Conservation (phyloP, 202 grass and related monocot genomes). For the Zizania palustris region DNA sequence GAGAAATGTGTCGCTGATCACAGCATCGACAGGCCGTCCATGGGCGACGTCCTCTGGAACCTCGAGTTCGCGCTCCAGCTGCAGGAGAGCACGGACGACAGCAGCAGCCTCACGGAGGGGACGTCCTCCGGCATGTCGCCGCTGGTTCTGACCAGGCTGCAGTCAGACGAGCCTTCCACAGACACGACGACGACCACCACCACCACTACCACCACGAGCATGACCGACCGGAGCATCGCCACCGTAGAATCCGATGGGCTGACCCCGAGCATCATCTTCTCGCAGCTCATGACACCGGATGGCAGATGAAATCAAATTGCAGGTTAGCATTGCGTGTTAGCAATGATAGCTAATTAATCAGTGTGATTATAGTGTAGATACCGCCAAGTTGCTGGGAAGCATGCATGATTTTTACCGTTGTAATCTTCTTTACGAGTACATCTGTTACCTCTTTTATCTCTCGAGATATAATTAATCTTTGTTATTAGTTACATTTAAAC, state of each 20-base stretch:
- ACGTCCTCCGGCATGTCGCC: constrained; percentile 39
- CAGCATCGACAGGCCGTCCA: constrained; percentile 58
- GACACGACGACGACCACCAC: constrained; percentile 54
- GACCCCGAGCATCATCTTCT: constrained; percentile 69
- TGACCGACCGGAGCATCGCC: constrained; percentile 47
- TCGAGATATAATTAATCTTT: too few relatives aligned
- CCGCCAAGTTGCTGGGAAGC: not conserved
- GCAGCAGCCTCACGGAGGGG: constrained; percentile 27
- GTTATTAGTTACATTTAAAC: not conserved
- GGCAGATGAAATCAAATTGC: constrained; percentile 47
- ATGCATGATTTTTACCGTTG: not conserved
- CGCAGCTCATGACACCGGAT: constrained; percentile 73
- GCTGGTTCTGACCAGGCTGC: constrained; percentile 20
- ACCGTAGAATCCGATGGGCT: constrained; percentile 52
- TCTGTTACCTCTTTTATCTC: not conserved
- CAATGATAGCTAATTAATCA: not conserved
- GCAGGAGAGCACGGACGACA: constrained; percentile 60
- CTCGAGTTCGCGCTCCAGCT: constrained; percentile 69
- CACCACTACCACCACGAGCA: constrained; percentile 51
- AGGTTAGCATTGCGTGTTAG: not conserved
- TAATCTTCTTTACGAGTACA: not conserved
- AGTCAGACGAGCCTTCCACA: constrained; percentile 29
- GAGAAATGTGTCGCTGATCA: constrained; percentile 70
- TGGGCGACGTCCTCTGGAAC: constrained; percentile 84
- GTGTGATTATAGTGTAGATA: not conserved